These are phyloP conservation scores for Byssoonygena ceratinophila DNA, from an alignment of 2,329 filamentous ascomycete genomes.

Conservation along the genomic window DNA sequence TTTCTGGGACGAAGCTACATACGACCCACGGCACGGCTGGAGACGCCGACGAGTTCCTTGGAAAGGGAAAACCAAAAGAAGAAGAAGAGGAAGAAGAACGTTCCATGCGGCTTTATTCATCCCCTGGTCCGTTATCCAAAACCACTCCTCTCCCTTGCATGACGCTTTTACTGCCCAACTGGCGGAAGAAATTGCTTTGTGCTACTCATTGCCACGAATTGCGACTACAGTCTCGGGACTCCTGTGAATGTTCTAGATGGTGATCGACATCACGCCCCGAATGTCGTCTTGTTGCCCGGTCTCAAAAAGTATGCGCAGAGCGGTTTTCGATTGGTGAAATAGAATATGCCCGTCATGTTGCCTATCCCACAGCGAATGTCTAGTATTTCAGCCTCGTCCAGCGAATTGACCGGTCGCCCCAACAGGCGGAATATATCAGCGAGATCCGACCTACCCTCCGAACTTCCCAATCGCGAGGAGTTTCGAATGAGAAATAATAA, in stretches of 20 bases:
- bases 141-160: neutral
- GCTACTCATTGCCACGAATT: constrained; percentile 2
- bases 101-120: constrained; percentile 7
- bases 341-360: constrained; percentile 7
- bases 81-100: no score
- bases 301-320: constrained; percentile 1
- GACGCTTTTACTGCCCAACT: neutral
- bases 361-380: constrained; percentile 15
- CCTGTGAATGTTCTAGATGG: constrained; percentile 1
- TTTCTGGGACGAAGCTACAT: neutral
- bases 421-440: neutral
- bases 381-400: constrained; percentile 9
- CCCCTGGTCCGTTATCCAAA: constrained; percentile 3
- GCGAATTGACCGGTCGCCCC: neutral
- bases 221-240: neutral
- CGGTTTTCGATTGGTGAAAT: constrained; percentile 1
- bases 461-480: neutral
- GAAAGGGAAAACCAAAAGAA: neutral
- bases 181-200: constrained; percentile 5
- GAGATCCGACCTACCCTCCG: neutral
- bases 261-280: neutral
- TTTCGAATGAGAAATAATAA: neutral
- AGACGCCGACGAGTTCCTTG: neutral
- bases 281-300: neutral
- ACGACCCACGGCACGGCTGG: neutral